phyloP scores from a whole-genome alignment of 2,329 filamentous ascomycete species.

The Xenosphaeropsis pyriputrescens region DNA sequence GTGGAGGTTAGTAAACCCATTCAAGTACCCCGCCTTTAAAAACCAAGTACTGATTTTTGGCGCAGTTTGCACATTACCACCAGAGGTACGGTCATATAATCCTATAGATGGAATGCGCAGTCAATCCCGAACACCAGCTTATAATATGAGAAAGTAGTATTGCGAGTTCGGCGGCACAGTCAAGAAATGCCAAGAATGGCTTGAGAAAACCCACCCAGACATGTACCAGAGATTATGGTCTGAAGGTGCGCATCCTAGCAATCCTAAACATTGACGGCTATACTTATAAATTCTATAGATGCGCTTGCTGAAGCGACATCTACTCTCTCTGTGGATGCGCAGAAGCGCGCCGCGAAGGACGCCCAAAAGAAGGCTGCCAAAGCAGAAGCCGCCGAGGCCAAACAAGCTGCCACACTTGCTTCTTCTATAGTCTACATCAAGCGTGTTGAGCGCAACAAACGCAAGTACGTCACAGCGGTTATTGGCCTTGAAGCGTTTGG shows the following conservation, averaged over 20 bases:
- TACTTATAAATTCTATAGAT: constrained; percentile 30
- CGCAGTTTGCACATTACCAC: constrained; percentile 48
- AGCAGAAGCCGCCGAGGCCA: constrained; percentile 73
- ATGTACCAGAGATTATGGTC: constrained; percentile 78
- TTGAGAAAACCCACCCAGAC: constrained; percentile 56
- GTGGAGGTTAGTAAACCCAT: constrained; percentile 13
- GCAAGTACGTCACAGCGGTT: constrained; percentile 93
- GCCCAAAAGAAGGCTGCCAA: constrained; percentile 94
- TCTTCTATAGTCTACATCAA: constrained; percentile 80
- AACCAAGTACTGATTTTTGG: background rate
- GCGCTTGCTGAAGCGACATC: constrained; percentile 73
- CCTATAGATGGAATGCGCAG: background rate
- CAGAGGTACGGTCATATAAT: constrained; percentile 33
- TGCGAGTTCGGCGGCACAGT: constrained; percentile 96
- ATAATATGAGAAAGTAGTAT: constrained; percentile 46
- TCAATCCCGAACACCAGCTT: constrained; percentile 3
- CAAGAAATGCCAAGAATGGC: constrained; percentile 96
- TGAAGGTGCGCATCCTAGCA: constrained; percentile 40
- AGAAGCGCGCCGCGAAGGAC: constrained; percentile 91
- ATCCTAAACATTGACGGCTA: background rate
- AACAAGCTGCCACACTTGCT: constrained; percentile 70
- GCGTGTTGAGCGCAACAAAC: constrained; percentile 94
- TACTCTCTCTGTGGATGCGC: constrained; percentile 75
- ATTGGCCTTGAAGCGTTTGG: constrained; percentile 81
- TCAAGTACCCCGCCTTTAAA: constrained; percentile 6